phyloP scores from a whole-genome alignment of 352 stramenopile genomes.

The Aphanomyces astaci region DNA sequence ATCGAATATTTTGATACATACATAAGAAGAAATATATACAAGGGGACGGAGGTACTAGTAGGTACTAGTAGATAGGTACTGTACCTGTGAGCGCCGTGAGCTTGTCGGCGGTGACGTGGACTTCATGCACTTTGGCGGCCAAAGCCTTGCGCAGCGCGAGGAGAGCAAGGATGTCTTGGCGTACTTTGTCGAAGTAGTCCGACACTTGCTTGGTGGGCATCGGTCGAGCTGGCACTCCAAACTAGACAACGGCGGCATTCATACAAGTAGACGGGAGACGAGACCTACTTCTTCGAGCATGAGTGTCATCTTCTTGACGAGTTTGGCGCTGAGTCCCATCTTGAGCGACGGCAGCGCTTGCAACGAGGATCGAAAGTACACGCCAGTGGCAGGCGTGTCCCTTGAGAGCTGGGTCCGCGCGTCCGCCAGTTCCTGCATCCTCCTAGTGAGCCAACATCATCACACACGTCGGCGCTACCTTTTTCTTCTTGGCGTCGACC shows the following conservation, averaged over 20 bases:
- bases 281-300: slow-evolving; percentile 48
- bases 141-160: slow-evolving; percentile 53
- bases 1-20: too few relatives aligned
- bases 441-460: neutral
- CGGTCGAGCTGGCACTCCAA: slow-evolving; percentile 43
- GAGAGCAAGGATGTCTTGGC: slow-evolving; percentile 49
- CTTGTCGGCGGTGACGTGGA: slow-evolving; percentile 39
- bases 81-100: slow-evolving; percentile 46
- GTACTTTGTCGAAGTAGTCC: slow-evolving; percentile 50
- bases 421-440: slow-evolving; percentile 37
- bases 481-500: slow-evolving; percentile 64
- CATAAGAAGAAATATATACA: too few relatives aligned
- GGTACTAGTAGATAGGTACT: neutral
- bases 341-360: slow-evolving; percentile 39
- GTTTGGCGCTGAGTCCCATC: slow-evolving; percentile 41
- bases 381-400: slow-evolving; percentile 35
- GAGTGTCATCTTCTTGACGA: slow-evolving; percentile 60
- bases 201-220: slow-evolving; percentile 63
- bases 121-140: slow-evolving; percentile 47
- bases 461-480: slow-evolving; percentile 19
- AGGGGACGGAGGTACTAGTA: neutral
- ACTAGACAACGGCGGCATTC: neutral
- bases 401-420: slow-evolving; percentile 51
- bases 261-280: neutral
- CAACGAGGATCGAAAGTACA: slow-evolving; percentile 51